Evolutionary conservation across 192 early-diverging fungal species (phyloP), one percentile per base, ranked within the genome.

Genomic region (Rhizoclosmatium globosum): DNA sequence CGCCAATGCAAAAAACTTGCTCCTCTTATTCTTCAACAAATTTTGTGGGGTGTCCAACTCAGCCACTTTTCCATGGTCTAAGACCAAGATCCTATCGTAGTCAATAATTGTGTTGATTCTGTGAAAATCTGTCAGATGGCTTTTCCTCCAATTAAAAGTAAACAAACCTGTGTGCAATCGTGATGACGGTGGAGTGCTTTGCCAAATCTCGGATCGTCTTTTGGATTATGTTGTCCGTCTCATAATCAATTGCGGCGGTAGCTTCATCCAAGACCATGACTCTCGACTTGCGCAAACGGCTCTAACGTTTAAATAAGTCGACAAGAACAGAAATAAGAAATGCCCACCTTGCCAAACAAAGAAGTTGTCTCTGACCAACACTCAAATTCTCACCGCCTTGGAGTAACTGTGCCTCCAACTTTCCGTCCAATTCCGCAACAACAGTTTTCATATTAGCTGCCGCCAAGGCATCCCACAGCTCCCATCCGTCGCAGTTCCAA

Each of bases 211-310:
- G 82, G 59, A 78, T 70, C 15, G 47, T 41, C 17, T 47, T 48
- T 43, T 78, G 77, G 23, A 78, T 78, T 39, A 71, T 31, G 4
- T 56, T 57, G 46, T 78, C 88, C 42, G 86, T 85, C 71, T 74
- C 74, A 2, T 68, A 47, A 75, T 91, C 89, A 38, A 88, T 71
- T 11, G 85, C 78, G 11, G 88, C 87, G 2, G 89, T 91, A 13
- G 89, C 88, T 15, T 98, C 95, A 82, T 97, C 96, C 57, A 98
- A 77, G 2, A 96, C 86, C 73, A 98, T 80, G n/a, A 96, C 81
- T 47, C 87, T 87, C 73, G 93, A 89, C 53, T 90, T 88, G 9
- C 94, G 88, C 3, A 95, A 82, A 41, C 95, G 82, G 7, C 93
- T 93, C 42, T 46, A 31, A 61, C 2, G 43, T 19, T 21, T 17